Percentiles rank a stretch among this genome's conserved stretches.
These are phyloP conservation scores for Leucocoprinus birnbaumii DNA, from an alignment of 768 basidiomycete species.

Conservation along the genomic window DNA sequence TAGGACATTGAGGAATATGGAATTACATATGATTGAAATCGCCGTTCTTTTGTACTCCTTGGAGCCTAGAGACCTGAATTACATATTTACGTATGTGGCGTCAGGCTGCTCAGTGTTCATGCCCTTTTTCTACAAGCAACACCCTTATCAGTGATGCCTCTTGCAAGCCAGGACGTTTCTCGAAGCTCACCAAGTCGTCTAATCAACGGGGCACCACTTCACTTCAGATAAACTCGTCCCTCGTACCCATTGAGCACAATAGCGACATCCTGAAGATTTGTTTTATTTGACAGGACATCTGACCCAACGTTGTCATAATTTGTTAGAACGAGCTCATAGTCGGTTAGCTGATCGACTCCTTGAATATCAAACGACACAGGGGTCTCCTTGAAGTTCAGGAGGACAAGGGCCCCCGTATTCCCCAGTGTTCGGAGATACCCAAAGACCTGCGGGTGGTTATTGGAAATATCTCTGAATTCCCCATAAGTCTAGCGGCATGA, in stretches of 20 bases:
- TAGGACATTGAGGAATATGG: no score
- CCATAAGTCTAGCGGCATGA: constrained; percentile 49
- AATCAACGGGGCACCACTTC: not conserved
- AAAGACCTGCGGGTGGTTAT: constrained; percentile 47
- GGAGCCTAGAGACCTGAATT: no score
- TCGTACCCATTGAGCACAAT: constrained; percentile 28
- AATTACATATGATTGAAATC: no score
- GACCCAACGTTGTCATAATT: constrained; percentile 22
- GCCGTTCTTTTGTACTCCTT: no score
- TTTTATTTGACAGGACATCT: not conserved
- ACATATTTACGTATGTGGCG: no score
- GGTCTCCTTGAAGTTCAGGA: constrained; percentile 45
- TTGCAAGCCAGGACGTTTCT: no score
- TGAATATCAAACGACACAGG: constrained; percentile 20
- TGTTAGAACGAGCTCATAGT: constrained; percentile 19
- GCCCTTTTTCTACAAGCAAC: no score
- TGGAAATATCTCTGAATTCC: constrained; percentile 48
- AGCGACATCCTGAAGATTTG: not conserved
- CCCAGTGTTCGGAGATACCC: constrained; percentile 47
- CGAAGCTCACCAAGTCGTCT: no score
- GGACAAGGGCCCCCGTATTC: constrained; percentile 31
- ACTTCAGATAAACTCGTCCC: constrained; percentile 27
- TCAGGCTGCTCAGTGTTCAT: no score
- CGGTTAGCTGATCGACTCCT: constrained; percentile 10
- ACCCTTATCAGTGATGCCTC: no score